Conservation (phyloP, 2,329 filamentous ascomycete species). For the Apiospora hydei region DNA sequence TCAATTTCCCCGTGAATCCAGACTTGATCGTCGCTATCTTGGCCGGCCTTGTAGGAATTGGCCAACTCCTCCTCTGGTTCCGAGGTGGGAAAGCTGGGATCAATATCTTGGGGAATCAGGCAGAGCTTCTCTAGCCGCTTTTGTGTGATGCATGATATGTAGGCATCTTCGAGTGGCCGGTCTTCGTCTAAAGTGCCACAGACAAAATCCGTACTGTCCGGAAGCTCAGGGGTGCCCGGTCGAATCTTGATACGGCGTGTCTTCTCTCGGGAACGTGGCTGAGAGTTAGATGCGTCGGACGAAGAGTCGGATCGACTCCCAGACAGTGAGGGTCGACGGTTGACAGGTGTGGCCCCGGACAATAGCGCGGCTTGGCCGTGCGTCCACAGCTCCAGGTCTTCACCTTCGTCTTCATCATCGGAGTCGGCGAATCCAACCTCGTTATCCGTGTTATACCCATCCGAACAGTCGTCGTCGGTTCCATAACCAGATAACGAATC, state of each 20-base stretch:
- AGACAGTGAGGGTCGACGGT: slow-evolving; percentile 49
- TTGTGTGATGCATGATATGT: slow-evolving; percentile 83
- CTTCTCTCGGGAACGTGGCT: slow-evolving; percentile 43
- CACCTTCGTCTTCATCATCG: slow-evolving; percentile 71
- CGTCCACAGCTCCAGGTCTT: slow-evolving; percentile 70
- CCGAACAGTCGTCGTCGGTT: slow-evolving; percentile 58
- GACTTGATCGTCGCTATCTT: slow-evolving; percentile 71
- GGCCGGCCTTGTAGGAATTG: slow-evolving; percentile 66
- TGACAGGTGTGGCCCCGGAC: slow-evolving; percentile 45
- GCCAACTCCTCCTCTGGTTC: slow-evolving; percentile 89
- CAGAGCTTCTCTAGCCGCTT: slow-evolving; percentile 83
- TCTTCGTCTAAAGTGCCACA: slow-evolving; percentile 97
- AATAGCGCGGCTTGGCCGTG: slow-evolving; percentile 51
- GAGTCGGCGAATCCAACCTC: slow-evolving; percentile 74
- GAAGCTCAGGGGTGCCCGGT: slow-evolving; percentile 79
- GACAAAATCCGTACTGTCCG: slow-evolving; percentile 98
- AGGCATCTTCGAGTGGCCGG: slow-evolving; percentile 90
- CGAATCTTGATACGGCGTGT: slow-evolving; percentile 62
- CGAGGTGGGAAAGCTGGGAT: slow-evolving; percentile 95
- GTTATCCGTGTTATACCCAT: slow-evolving; percentile 79
- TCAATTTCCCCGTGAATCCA: slow-evolving; percentile 79
- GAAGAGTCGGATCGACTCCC: slow-evolving; percentile 69
- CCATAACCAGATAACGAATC: slow-evolving; percentile 70
- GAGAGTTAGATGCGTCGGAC: slow-evolving; percentile 48
- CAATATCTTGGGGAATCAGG: slow-evolving; percentile 91